These are phyloP conservation scores for Graphilbum fragrans DNA, from an alignment of 2,329 filamentous ascomycete species.

Conservation along the genomic window DNA sequence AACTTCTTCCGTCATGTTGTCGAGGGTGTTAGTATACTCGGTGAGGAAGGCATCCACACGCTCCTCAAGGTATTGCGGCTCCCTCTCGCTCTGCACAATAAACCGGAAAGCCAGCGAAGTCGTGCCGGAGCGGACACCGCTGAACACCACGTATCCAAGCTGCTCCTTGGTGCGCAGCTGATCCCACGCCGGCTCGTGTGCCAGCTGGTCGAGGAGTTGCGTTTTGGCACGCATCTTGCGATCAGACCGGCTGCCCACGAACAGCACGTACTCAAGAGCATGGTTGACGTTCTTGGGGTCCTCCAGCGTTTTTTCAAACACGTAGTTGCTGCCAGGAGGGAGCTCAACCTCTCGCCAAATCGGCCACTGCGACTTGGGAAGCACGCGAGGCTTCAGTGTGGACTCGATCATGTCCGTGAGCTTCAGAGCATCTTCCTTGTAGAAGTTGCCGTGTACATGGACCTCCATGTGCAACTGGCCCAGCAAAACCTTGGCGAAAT, in stretches of 20 bases:
- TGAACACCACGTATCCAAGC: slow-evolving; percentile 92
- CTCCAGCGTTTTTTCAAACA: slow-evolving; percentile 69
- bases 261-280: slow-evolving; percentile 68
- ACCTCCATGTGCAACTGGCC: slow-evolving; percentile 79
- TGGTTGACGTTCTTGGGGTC: slow-evolving; percentile 86
- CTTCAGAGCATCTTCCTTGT: slow-evolving; percentile 83
- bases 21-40: slow-evolving; percentile 51
- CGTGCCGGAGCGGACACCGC: slow-evolving; percentile 56
- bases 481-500: slow-evolving; percentile 71
- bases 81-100: slow-evolving; percentile 85
- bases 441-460: slow-evolving; percentile 81
- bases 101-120: slow-evolving; percentile 79
- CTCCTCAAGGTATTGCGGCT: slow-evolving; percentile 70
- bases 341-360: slow-evolving; percentile 66
- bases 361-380: slow-evolving; percentile 71
- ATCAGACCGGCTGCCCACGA: slow-evolving; percentile 57
- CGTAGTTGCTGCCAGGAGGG: slow-evolving; percentile 67
- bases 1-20: slow-evolving; percentile 66
- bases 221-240: slow-evolving; percentile 61
- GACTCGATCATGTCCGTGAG: slow-evolving; percentile 74
- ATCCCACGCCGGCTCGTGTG: slow-evolving; percentile 88
- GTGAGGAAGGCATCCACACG: slow-evolving; percentile 78
- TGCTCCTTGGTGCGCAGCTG: slow-evolving; percentile 94
- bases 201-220: slow-evolving; percentile 76
- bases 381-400: slow-evolving; percentile 58